Percentiles rank a stretch among this genome's conserved stretches.
These are phyloP conservation scores for Amanita fuliginea DNA, from an alignment of 768 basidiomycete genomes.

Conservation along the genomic window DNA sequence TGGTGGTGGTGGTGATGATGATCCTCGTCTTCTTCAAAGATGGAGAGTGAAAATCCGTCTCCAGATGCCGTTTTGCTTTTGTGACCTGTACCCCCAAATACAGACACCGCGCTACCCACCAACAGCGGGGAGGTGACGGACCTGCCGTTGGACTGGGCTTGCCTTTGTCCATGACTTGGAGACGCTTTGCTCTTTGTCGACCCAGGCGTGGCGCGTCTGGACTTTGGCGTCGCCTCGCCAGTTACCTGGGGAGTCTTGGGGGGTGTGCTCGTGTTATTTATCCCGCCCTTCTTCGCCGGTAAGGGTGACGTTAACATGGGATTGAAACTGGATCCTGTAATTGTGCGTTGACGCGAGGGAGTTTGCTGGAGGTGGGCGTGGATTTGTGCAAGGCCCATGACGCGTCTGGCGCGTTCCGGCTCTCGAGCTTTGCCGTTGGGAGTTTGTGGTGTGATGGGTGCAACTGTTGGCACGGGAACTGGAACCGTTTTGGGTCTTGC, in stretches of 20 bases:
- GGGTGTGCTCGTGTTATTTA: background rate
- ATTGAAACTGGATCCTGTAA: constrained; percentile 16
- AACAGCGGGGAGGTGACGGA: constrained; percentile 7
- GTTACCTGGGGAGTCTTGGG: background rate
- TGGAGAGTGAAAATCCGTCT: background rate
- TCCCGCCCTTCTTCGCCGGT: constrained; percentile 18
- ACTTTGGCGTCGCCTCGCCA: constrained; percentile 11
- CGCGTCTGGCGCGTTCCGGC: background rate
- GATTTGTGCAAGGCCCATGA: constrained; percentile 4
- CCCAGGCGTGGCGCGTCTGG: constrained; percentile 27
- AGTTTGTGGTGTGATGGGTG: background rate
- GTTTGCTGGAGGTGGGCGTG: constrained; percentile 7
- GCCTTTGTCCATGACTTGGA: constrained; percentile 11
- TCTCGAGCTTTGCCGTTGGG: background rate
- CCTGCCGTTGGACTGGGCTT: constrained; percentile 15
- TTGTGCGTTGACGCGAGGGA: constrained; percentile 9
- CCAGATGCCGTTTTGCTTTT: background rate
- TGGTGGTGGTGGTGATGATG: background rate
- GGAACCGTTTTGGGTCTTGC: background rate
- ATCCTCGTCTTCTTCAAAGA: constrained; percentile 9
- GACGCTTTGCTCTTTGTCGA: constrained; percentile 22
- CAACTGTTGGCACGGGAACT: background rate
- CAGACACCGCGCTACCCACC: background rate
- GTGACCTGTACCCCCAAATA: constrained; percentile 2
- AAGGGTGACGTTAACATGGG: constrained; percentile 27